Evolutionary conservation across 2,329 filamentous ascomycete genomes (phyloP), one percentile per base, ranked within the genome.

Genomic region (Pestalotiopsis sp.): DNA sequence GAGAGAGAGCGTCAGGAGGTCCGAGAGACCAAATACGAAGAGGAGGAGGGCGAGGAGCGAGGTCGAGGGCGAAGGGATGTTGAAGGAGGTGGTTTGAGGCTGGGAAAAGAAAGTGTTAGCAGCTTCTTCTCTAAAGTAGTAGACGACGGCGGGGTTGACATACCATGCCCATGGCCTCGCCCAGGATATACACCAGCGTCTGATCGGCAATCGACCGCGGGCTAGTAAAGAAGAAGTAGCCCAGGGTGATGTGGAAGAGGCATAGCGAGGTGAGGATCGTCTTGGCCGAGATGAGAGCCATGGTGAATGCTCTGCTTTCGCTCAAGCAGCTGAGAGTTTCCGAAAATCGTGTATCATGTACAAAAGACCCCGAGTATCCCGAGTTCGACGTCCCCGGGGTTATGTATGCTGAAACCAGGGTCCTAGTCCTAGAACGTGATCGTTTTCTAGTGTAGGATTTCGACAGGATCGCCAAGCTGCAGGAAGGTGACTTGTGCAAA

Each of bases 101-200:
- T 92, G 73, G 17, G 39, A 60, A 67, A 39, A 27, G n/a, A 68
- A 59, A 49, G 56, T 13, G 66, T 64, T 23, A 65, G 20, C 52
- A 25, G 23, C 9, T 23, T 23, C 6, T 4, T 20, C 3, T 27
- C 3, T 2, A 20, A 14, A n/a, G 7, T 13, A 13, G 14, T 14
- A 36, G 27, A 36, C 7, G 25, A 41, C 49, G 14, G 45, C 31
- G 45, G 39, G n/a, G n/a, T 23, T 25, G 11, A 75, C 85, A 69
- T 85, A 95, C 93, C 78, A 97, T 87, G 74, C 91, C 89, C 90
- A 97, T 93, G 66, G 93, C 90, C 80, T 97, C 92, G 67, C 94
- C 94, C 31, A 97, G 82, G 38, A 97, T 87, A 73, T 90, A 93
- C 62, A 97, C 93, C 25, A 97, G 80, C 66, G 91, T 90, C 76